phyloP scores from a whole-genome alignment of 352 stramenopile species.

The Globisporangium mamillatum region DNA sequence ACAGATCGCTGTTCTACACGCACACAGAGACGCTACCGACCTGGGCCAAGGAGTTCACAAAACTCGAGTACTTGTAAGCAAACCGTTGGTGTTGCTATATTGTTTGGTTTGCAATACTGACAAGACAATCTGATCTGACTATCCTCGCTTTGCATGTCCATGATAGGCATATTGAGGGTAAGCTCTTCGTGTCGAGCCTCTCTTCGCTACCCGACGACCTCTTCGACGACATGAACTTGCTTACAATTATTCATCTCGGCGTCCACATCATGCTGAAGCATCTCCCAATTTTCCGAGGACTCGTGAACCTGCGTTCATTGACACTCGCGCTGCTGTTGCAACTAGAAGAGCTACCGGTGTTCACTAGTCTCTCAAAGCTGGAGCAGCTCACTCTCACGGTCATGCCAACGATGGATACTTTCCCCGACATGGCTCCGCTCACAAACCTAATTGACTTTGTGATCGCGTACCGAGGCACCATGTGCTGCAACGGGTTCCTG shows the following conservation, averaged over 20 bases:
- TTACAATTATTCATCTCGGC: background rate
- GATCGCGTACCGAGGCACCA: background rate
- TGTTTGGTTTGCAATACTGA: too few species aligned
- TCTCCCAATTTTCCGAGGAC: background rate
- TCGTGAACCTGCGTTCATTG: slow-evolving; percentile 2
- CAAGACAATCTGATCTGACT: too few species aligned
- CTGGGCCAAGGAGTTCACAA: background rate
- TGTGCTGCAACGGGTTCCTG: slow-evolving; percentile 23
- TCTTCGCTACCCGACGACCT: background rate
- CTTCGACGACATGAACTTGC: background rate
- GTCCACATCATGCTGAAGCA: background rate
- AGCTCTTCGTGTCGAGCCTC: background rate
- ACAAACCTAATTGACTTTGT: slow-evolving; percentile 4
- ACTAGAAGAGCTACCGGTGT: background rate
- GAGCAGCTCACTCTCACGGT: background rate
- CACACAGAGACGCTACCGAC: background rate
- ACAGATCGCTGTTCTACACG: background rate
- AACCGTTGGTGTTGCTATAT: too few species aligned
- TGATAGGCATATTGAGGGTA: background rate
- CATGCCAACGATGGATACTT: background rate
- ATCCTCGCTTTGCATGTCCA: too few species aligned
- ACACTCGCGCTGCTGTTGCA: background rate
- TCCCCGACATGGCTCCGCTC: slow-evolving; percentile 13
- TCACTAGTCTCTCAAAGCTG: background rate
- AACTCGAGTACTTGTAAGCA: background rate